Conservation (phyloP, 805 yeast species). For the Huiozyma sinensis region DNA sequence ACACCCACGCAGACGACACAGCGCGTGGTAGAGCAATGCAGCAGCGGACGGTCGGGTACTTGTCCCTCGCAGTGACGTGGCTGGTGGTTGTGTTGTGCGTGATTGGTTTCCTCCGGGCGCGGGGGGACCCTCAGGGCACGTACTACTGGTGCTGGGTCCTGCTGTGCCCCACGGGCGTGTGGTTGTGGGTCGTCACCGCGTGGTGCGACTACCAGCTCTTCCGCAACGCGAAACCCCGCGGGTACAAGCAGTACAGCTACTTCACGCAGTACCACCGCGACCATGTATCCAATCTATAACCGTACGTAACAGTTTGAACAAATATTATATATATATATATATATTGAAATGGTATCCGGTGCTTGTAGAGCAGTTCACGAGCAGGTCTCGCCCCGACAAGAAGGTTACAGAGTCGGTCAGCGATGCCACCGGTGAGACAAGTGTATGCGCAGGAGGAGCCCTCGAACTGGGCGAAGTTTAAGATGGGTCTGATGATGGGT, state of each 20-base stretch:
- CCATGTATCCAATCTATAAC: neutral
- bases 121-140: conserved; percentile 4
- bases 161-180: conserved; percentile 21
- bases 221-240: conserved; percentile 17
- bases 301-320: neutral
- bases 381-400: too few relatives aligned
- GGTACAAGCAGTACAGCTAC: neutral
- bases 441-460: conserved; percentile 55
- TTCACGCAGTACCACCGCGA: too few relatives aligned
- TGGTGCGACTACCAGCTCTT: conserved; percentile 28
- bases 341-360: too few relatives aligned
- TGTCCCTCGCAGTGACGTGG: conserved; percentile 13
- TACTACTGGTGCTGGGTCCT: conserved; percentile 24
- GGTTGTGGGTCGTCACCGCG: conserved; percentile 27
- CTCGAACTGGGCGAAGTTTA: conserved; percentile 88
- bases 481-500: conserved; percentile 98
- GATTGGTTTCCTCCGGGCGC: conserved; percentile 7
- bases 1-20: too few relatives aligned
- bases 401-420: neutral
- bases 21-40: conserved; percentile 5
- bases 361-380: too few relatives aligned
- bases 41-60: conserved; percentile 11
- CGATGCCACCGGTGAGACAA: conserved; percentile 62
- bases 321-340: neutral
- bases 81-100: conserved; percentile 9